Base-by-base conservation (phyloP, 2,329 filamentous ascomycete species). In the Aureobasidium sp. region DNA sequence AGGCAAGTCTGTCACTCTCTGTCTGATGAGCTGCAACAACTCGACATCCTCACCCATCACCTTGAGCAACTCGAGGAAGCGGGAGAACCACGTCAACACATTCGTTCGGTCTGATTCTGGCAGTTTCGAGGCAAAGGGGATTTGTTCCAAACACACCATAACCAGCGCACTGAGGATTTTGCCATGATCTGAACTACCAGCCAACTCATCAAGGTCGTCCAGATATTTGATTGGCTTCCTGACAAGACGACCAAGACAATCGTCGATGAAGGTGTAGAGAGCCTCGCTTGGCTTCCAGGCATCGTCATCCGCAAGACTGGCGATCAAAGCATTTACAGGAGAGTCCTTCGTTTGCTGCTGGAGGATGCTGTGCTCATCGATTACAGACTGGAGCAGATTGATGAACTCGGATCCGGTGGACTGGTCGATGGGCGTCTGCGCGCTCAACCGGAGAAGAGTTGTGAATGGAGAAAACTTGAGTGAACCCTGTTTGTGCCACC, bases 221-320 rank as follows among this genome's bases (percentile, higher is more conserved):
- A 94, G 84, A 69, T 96, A 93, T 70, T 91, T 95, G 69, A 95
- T 87, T 0, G 91, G 89, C 27, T 87, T 87, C 62, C 82, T 86
- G 17, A 87, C 86, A 67, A 90, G 89, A 27, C 92, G 84, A 34
- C 84, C 85, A 58, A 90, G 80, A 72, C 90, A 95, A 65, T 95
- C 91, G 70, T 97, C 92, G 29, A 97, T 73, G 70, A 94, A 95
- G 0, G 78, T 73, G 76, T 89, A 88, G 0, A 91, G 70, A 0
- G 62, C 60, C 12, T 58, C 55, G 3, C n/a, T 59, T 3, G 62
- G 41, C 29, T 56, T 63, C 64, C 64, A 64, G 7, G 36, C 12
- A 9, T 56, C 50, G 10, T 66, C 34, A 1, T 63, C 23, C 6
- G 64, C 61, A 68, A 68, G 79, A 76, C 67, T 80, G 64, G 69